Evolutionary conservation across 2,329 filamentous ascomycete species (phyloP).

Genomic region (Cercospora zeae-maydis): DNA sequence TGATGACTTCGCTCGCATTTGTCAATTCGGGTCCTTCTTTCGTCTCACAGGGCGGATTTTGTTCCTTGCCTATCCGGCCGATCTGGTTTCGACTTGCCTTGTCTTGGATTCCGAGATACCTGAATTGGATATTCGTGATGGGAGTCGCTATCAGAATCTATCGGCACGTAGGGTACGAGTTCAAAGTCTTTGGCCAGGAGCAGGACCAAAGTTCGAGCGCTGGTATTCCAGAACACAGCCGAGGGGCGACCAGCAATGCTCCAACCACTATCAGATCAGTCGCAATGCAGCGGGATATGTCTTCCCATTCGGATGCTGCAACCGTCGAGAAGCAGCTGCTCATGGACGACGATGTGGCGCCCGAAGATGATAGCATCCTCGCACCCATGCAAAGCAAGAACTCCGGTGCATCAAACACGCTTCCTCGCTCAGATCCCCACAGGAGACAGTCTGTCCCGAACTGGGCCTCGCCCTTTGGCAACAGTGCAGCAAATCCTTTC

Average conservation of each 20-base stretch:
- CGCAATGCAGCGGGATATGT: conserved; percentile 14
- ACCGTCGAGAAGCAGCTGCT: conserved; percentile 18
- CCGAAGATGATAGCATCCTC: conserved; percentile 24
- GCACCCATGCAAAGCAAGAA: not conserved
- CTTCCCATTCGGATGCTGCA: conserved; percentile 17
- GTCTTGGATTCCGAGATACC: conserved; percentile 70
- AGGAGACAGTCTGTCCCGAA: conserved; percentile 25
- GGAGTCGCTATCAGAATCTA: conserved; percentile 67
- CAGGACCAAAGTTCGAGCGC: conserved; percentile 26
- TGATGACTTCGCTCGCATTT: conserved; percentile 63
- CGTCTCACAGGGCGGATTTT: conserved; percentile 62
- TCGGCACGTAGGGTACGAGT: conserved; percentile 55
- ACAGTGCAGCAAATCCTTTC: not conserved
- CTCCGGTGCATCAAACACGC: not conserved
- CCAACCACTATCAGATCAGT: conserved; percentile 2
- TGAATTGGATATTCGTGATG: conserved; percentile 63
- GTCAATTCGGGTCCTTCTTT: conserved; percentile 55
- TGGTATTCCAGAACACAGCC: conserved; percentile 12
- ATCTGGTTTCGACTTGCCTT: conserved; percentile 67
- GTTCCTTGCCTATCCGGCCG: conserved; percentile 63
- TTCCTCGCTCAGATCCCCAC: conserved; percentile 7
- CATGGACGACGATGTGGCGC: conserved; percentile 23
- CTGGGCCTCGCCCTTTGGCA: conserved; percentile 23
- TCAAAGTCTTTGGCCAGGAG: conserved; percentile 39
- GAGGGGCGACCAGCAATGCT: not conserved